Evolutionary conservation across 352 stramenopile genomes (phyloP).

Genomic region (Aphanomyces cochlioides): DNA sequence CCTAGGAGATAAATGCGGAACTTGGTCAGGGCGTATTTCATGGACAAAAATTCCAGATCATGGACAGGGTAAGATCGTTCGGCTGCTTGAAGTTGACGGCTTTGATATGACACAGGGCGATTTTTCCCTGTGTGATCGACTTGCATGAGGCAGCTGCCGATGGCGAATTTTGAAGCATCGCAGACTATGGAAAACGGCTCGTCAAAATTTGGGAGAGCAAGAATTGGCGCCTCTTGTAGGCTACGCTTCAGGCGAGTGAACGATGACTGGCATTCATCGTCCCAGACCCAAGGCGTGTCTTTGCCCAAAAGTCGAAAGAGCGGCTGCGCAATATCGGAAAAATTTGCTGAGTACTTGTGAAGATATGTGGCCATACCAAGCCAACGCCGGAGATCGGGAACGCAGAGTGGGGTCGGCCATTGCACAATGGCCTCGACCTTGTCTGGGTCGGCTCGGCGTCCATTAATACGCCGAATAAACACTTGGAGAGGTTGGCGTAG

Average conservation of each 20-base stretch:
- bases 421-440: conserved; percentile 25
- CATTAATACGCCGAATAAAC: neutral
- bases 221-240: neutral
- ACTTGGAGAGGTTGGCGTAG: conserved; percentile 36
- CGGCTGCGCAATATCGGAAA: conserved; percentile 22
- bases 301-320: conserved; percentile 13
- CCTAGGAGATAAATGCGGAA: too few species aligned
- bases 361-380: conserved; percentile 27
- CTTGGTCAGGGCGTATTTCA: too few species aligned
- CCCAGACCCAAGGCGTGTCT: conserved; percentile 4
- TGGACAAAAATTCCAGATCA: too few species aligned
- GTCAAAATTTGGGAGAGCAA: conserved; percentile 18
- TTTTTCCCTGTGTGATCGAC: conserved; percentile 25
- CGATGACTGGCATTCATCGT: neutral
- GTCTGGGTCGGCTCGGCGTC: conserved; percentile 10
- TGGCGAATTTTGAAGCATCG: conserved; percentile 33
- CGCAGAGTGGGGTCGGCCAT: conserved; percentile 31
- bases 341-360: conserved; percentile 31
- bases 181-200: conserved; percentile 33
- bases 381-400: conserved; percentile 23
- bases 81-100: conserved; percentile 32
- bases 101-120: conserved; percentile 35
- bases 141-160: conserved; percentile 33
- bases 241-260: conserved; percentile 22
- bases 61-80: conserved; percentile 34